phyloP scores from a whole-genome alignment of 225 moss, liverwort and hornwort genomes.

The Physcomitrium patens region DNA sequence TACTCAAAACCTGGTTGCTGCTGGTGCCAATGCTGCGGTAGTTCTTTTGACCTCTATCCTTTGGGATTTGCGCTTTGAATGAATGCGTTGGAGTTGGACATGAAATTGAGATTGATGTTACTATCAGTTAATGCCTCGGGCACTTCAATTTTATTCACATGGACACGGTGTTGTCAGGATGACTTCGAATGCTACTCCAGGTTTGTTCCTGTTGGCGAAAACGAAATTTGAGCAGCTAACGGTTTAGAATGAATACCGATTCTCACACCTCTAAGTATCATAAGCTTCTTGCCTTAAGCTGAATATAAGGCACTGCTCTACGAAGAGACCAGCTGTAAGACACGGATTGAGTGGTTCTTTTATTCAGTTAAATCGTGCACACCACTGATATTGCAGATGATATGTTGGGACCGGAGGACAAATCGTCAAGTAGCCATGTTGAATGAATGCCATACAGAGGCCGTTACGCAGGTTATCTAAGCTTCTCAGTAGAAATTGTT shows the following conservation, averaged over 20 bases:
- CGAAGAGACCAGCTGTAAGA: not conserved
- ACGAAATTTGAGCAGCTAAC: conserved; percentile 14
- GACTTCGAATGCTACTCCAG: not conserved
- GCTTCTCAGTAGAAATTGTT: conserved; percentile 58
- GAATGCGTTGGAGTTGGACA: not conserved
- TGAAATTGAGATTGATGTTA: not conserved
- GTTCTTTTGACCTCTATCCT: conserved; percentile 3
- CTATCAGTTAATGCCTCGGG: not conserved
- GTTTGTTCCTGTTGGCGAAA: not conserved
- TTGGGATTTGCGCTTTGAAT: conserved; percentile 6
- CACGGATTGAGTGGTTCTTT: not conserved
- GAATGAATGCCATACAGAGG: conserved; percentile 87
- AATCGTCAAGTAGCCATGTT: conserved; percentile 58
- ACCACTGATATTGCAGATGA: conserved; percentile 51
- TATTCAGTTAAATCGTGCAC: not conserved
- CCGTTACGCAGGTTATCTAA: conserved; percentile 91
- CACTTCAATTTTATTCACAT: not conserved
- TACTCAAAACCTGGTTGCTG: conserved; percentile 64
- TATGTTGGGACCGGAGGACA: conserved; percentile 92
- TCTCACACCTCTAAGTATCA: conserved; percentile 1
- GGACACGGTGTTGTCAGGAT: not conserved
- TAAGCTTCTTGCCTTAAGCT: conserved; percentile 16
- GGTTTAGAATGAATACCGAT: not conserved
- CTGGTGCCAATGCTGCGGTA: conserved; percentile 84
- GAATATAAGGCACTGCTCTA: not conserved